Base-by-base conservation (phyloP, 2,329 filamentous ascomycete genomes). In the Ascochyta rabiei region DNA sequence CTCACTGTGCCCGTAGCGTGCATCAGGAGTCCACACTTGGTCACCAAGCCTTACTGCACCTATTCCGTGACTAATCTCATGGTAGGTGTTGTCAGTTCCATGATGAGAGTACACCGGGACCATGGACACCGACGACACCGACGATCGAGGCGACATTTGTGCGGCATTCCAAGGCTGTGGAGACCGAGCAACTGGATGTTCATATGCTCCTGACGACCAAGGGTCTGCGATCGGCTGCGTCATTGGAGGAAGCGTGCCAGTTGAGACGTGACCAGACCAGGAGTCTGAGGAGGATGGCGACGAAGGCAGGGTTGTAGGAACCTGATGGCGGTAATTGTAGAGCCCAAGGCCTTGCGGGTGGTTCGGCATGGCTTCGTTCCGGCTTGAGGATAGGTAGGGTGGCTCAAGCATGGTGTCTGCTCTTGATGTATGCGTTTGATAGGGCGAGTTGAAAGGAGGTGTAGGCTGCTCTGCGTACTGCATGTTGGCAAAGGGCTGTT, bases 371-470 rank as follows among this genome's bases (percentile, higher is more conserved):
- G 57, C 56, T 26, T 74, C 69, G 41, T 69, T 68, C 46, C 64
- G 67, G 37, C 61, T 65, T 48, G 74, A 72, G 21, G 72, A 75
- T 34, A 72, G 70, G 56, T 75, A 76, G 31, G 67, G 63, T 24
- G 70, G 64, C 30, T 74, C 68, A 19, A 70, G 56, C 35, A 74
- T 47, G 16, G 69, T 57, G 18, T 54, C 50, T 15, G 61, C 42
- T 47, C 60, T 66, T 42, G 70, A 61, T 31, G 62, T 56, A 56
- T 70, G 68, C 45, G 69, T 68, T 58, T 74, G 71, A 52, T 72
- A 73, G 34, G 70, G 72, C 33, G 72, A 73, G 46, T 73, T 72
- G 62, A 71, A 71, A 31, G 70, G 67, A 57, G 74, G 68, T 40
- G 68, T 71, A 28, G 66, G 63, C 33, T 73, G 71, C 45, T 68